Percentiles rank a stretch among this genome's conserved stretches.
Evolutionary conservation across 129 eudicot species (phyloP).

Genomic region (Smallanthus sonchifolius): DNA sequence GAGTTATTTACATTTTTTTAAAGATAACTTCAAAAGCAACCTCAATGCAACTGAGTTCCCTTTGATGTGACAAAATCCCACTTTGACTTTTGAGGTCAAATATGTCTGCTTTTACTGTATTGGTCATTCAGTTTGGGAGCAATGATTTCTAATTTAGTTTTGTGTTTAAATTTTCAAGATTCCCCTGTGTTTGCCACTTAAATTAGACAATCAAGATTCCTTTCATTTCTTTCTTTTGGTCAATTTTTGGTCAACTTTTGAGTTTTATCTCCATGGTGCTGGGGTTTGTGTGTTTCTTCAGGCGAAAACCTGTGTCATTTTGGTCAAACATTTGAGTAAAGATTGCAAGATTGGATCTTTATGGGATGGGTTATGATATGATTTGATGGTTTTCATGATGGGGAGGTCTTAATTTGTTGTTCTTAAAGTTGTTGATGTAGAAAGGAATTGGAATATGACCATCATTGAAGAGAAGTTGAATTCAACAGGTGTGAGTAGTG

Average conservation of each 20-base stretch:
- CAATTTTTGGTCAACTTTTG: background rate
- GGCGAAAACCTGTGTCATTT: background rate
- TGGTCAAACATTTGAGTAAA: conserved; percentile 12
- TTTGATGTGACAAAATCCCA: too few relatives aligned
- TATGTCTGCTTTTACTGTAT: too few relatives aligned
- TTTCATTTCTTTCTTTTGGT: conserved; percentile 20
- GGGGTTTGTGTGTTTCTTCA: conserved; percentile 9
- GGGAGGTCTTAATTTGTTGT: conserved; percentile 3
- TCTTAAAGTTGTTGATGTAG: conserved; percentile 18
- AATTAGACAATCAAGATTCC: conserved; percentile 35
- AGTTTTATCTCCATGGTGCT: background rate
- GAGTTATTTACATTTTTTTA: too few relatives aligned
- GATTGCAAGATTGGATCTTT: conserved; percentile 26
- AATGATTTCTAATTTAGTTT: too few relatives aligned
- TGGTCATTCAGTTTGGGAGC: too few relatives aligned
- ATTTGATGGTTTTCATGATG: conserved; percentile 19
- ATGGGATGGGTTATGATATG: conserved; percentile 19
- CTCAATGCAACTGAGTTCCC: too few relatives aligned
- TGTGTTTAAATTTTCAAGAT: too few relatives aligned
- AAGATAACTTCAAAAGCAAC: too few relatives aligned
- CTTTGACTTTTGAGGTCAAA: conserved; percentile 8
- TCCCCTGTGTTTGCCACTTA: conserved; percentile 33
- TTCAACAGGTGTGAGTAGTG: conserved; percentile 56
- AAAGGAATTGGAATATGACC: conserved; percentile 36
- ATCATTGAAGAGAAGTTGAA: conserved; percentile 70